A percentile compares a stretch with the other conserved stretches of the same genome.
Conservation (phyloP, 2,329 filamentous ascomycete genomes). For the Fusarium begoniae region DNA sequence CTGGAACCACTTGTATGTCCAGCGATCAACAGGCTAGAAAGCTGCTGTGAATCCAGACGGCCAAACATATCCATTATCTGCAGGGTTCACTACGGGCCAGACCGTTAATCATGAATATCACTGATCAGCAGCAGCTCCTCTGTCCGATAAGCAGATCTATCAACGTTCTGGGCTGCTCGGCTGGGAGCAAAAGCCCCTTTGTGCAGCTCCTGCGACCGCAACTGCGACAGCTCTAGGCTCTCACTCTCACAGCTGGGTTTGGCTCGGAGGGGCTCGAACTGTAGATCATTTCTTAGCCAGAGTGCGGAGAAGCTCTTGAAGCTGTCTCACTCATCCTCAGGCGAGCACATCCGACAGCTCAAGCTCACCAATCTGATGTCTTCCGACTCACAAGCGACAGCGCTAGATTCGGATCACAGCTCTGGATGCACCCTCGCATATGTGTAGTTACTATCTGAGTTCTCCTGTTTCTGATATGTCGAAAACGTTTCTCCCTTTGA, state of each 20-base stretch:
- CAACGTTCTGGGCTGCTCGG: slow-evolving; percentile 15
- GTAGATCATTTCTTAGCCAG: slow-evolving; percentile 27
- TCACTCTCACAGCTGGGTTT: neutral
- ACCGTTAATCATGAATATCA: slow-evolving; percentile 23
- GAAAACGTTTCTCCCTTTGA: slow-evolving; percentile 7
- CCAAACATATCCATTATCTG: slow-evolving; percentile 1
- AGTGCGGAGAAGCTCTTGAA: slow-evolving; percentile 30
- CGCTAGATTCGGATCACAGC: neutral
- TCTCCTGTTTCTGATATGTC: slow-evolving; percentile 25
- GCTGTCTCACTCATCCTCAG: slow-evolving; percentile 21
- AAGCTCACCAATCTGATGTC: slow-evolving; percentile 8
- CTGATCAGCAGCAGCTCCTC: slow-evolving; percentile 2
- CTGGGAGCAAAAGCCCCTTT: slow-evolving; percentile 5
- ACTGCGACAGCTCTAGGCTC: slow-evolving; percentile 14
- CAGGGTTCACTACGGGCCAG: slow-evolving; percentile 14
- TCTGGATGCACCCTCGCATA: slow-evolving; percentile 10
- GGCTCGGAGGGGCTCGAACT: slow-evolving; percentile 4
- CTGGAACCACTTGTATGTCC: slow-evolving; percentile 11
- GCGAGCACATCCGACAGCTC: slow-evolving; percentile 11
- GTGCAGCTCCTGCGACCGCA: neutral
- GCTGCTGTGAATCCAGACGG: slow-evolving; percentile 15
- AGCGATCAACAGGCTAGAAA: slow-evolving; percentile 18
- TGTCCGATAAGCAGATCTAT: slow-evolving; percentile 24
- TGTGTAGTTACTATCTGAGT: neutral
- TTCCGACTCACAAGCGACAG: neutral